Conservation (phyloP, 352 stramenopile genomes). For the Globisporangium cylindrosporum region DNA sequence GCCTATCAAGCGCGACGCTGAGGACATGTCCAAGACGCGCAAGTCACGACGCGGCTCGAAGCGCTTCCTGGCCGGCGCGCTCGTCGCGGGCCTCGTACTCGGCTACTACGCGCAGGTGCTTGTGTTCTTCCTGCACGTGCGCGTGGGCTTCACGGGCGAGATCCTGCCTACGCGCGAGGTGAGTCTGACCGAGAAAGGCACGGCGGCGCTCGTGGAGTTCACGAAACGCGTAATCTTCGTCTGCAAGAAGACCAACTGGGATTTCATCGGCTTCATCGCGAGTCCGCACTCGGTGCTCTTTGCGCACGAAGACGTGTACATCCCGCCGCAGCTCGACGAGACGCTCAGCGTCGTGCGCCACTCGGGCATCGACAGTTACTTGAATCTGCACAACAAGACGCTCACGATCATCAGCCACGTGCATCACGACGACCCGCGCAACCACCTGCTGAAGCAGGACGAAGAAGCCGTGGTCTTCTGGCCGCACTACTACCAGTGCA, state of each 20-base stretch:
- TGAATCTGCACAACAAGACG: slow-evolving; percentile 84
- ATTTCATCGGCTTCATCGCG: slow-evolving; percentile 68
- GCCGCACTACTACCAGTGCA: slow-evolving; percentile 78
- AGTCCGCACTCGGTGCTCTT: slow-evolving; percentile 67
- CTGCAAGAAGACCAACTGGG: slow-evolving; percentile 74
- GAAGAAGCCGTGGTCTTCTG: slow-evolving; percentile 74
- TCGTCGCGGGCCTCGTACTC: slow-evolving; percentile 36
- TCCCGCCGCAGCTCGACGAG: slow-evolving; percentile 48
- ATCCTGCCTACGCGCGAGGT: slow-evolving; percentile 44
- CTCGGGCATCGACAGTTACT: slow-evolving; percentile 58
- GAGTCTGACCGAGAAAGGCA: slow-evolving; percentile 43
- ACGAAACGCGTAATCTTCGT: slow-evolving; percentile 69
- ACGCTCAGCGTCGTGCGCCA: slow-evolving; percentile 63
- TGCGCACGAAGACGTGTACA: slow-evolving; percentile 56
- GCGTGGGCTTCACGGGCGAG: slow-evolving; percentile 50
- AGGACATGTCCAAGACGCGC: slow-evolving; percentile 20
- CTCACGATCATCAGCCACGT: slow-evolving; percentile 78
- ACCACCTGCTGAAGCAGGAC: slow-evolving; percentile 72
- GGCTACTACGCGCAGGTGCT: slow-evolving; percentile 72
- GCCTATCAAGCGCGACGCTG: slow-evolving; percentile 6
- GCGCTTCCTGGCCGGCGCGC: slow-evolving; percentile 20
- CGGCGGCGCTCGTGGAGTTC: slow-evolving; percentile 43
- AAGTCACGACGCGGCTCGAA: slow-evolving; percentile 13
- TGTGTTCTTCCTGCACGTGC: slow-evolving; percentile 65
- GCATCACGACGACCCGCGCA: slow-evolving; percentile 38